These are phyloP conservation scores for Diaporthe longicolla DNA, from an alignment of 2,329 filamentous ascomycete species.

Conservation along the genomic window DNA sequence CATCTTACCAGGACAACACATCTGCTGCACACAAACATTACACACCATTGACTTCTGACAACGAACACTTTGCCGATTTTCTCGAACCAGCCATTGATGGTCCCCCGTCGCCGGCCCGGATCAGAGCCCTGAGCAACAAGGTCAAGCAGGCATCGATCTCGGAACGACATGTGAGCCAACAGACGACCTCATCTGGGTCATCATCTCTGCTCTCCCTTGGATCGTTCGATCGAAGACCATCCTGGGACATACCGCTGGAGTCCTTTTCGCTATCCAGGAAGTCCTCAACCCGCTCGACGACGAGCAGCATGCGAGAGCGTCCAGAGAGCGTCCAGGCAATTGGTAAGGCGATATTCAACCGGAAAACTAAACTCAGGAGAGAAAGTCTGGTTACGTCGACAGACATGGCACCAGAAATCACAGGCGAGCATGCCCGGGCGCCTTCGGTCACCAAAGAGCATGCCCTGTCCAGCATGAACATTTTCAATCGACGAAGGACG, in stretches of 20 bases:
- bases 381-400: slow-evolving; percentile 64
- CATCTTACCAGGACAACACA: slow-evolving; percentile 34
- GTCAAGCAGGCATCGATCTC: slow-evolving; percentile 67
- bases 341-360: slow-evolving; percentile 71
- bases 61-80: slow-evolving; percentile 56
- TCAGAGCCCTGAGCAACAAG: slow-evolving; percentile 71
- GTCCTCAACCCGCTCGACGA: slow-evolving; percentile 69
- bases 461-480: slow-evolving; percentile 33
- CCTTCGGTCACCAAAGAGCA: slow-evolving; percentile 44
- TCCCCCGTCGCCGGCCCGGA: slow-evolving; percentile 71
- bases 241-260: slow-evolving; percentile 66
- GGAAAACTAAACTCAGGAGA: slow-evolving; percentile 65
- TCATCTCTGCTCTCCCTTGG: slow-evolving; percentile 66
- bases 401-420: slow-evolving; percentile 52
- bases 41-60: slow-evolving; percentile 41
- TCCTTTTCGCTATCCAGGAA: slow-evolving; percentile 66
- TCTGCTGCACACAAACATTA: slow-evolving; percentile 36
- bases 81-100: slow-evolving; percentile 72
- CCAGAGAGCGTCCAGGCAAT: slow-evolving; percentile 73
- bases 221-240: slow-evolving; percentile 57
- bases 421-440: slow-evolving; percentile 46
- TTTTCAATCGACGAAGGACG: slow-evolving; percentile 66
- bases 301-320: slow-evolving; percentile 68
- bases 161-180: slow-evolving; percentile 62
- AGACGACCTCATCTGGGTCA: slow-evolving; percentile 68